phyloP scores from a whole-genome alignment of 148 eudicot genomes.

The Fallopia convolvulus region DNA sequence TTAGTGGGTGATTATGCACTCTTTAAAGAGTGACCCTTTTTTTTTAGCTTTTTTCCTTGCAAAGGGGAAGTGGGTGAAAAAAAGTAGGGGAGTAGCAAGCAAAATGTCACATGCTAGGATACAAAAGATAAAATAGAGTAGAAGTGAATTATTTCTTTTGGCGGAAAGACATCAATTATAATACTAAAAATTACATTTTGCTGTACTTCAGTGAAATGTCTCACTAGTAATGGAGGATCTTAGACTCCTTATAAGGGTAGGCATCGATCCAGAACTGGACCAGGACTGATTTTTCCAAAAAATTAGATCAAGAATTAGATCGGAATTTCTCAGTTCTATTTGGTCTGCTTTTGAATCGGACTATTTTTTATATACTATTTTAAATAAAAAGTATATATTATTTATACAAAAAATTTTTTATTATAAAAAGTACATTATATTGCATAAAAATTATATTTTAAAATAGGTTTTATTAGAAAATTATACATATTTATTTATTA shows the following conservation, averaged over 20 bases:
- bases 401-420: too few relatives aligned
- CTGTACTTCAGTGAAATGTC: background rate
- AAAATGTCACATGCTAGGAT: conserved; percentile 4
- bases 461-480: too few relatives aligned
- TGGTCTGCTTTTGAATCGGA: too few relatives aligned
- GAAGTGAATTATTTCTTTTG: background rate
- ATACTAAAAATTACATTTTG: background rate
- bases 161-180: background rate
- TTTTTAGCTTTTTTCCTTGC: background rate
- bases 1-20: background rate
- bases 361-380: too few relatives aligned
- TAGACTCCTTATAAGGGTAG: background rate
- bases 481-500: too few relatives aligned
- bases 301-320: too few relatives aligned
- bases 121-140: conserved; percentile 8
- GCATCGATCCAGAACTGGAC: too few relatives aligned
- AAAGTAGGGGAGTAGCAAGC: background rate
- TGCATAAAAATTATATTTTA: too few relatives aligned
- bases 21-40: background rate
- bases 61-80: conserved; percentile 6
- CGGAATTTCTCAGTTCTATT: too few relatives aligned
- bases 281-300: too few relatives aligned
- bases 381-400: too few relatives aligned
- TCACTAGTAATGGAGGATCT: background rate
- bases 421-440: too few relatives aligned